phyloP scores from a whole-genome alignment of 805 yeast species.

The Tetrapisispora taiwanensis region DNA sequence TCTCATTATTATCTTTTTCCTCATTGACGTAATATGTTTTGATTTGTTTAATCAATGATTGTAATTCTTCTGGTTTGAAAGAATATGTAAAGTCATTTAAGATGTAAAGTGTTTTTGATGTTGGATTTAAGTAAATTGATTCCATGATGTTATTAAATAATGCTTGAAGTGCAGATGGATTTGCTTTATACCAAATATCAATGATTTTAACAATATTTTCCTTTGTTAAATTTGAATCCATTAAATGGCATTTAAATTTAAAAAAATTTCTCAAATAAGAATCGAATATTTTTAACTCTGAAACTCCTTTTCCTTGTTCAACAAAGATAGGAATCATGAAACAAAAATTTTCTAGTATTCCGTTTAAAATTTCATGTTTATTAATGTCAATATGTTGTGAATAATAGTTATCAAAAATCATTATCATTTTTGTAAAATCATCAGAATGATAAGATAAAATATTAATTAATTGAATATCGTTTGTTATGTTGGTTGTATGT shows the following conservation, averaged over 20 bases:
- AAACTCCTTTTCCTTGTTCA: background rate
- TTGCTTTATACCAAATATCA: conserved; percentile 15
- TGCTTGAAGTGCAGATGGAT: conserved; percentile 14
- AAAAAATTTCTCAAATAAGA: conserved; percentile 17
- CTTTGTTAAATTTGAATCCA: conserved; percentile 12
- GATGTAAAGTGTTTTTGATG: conserved; percentile 10
- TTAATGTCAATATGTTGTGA: background rate
- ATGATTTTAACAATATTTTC: conserved; percentile 16
- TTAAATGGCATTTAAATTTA: conserved; percentile 21
- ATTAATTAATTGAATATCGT: conserved; percentile 23
- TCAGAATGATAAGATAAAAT: conserved; percentile 15
- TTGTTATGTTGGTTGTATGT: conserved; percentile 7
- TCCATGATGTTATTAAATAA: conserved; percentile 27
- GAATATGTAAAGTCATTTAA: conserved; percentile 14
- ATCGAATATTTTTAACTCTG: conserved; percentile 3
- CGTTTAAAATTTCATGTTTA: background rate
- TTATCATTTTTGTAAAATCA: conserved; percentile 10
- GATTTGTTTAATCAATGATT: conserved; percentile 5
- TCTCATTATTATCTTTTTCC: background rate
- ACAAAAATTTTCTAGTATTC: background rate
- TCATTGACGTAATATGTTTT: background rate
- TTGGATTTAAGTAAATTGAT: conserved; percentile 19
- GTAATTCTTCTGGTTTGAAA: conserved; percentile 10
- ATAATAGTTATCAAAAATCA: conserved; percentile 10
- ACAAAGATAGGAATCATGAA: background rate